Conservation (phyloP, 352 stramenopile species). For the Globisporangium camurandrum region DNA sequence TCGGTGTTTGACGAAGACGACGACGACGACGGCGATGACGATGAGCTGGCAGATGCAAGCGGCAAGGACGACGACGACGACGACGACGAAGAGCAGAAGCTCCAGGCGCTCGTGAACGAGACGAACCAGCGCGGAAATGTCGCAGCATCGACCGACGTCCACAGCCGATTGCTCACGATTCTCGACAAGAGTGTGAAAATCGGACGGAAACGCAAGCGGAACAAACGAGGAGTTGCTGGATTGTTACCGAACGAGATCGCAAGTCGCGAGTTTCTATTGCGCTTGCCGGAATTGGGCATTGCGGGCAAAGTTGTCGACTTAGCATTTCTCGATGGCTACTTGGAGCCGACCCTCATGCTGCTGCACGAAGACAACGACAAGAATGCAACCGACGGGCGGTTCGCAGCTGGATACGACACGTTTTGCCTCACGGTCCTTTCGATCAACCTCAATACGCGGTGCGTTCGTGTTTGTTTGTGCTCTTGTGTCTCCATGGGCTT, state of each 20-base stretch:
- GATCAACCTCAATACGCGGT: conserved; percentile 83
- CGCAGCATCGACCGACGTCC: conserved; percentile 49
- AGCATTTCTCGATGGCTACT: conserved; percentile 76
- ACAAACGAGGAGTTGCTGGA: conserved; percentile 55
- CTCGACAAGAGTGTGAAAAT: conserved; percentile 82
- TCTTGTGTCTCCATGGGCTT: too few relatives aligned
- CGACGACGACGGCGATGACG: conserved; percentile 63
- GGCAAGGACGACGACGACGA: conserved; percentile 62
- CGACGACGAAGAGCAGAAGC: conserved; percentile 73
- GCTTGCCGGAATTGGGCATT: conserved; percentile 70
- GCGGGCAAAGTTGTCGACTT: conserved; percentile 72
- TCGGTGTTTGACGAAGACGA: conserved; percentile 79
- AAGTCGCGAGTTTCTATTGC: conserved; percentile 66
- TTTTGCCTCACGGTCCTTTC: conserved; percentile 81
- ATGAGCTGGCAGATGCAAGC: too few relatives aligned
- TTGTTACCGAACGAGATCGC: conserved; percentile 66
- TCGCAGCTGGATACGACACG: conserved; percentile 70
- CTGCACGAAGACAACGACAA: conserved; percentile 81
- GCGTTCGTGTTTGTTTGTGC: conserved; percentile 5
- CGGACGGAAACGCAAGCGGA: conserved; percentile 62
- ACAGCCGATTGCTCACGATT: conserved; percentile 47
- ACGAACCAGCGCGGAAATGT: conserved; percentile 54
- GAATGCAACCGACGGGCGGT: conserved; percentile 56
- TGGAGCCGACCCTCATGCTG: conserved; percentile 83
- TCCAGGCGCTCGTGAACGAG: conserved; percentile 68